A percentile compares a stretch with the other conserved stretches of the same genome.
phyloP scores from a whole-genome alignment of 202 grass and related monocot species.

The Carex arenaria region DNA sequence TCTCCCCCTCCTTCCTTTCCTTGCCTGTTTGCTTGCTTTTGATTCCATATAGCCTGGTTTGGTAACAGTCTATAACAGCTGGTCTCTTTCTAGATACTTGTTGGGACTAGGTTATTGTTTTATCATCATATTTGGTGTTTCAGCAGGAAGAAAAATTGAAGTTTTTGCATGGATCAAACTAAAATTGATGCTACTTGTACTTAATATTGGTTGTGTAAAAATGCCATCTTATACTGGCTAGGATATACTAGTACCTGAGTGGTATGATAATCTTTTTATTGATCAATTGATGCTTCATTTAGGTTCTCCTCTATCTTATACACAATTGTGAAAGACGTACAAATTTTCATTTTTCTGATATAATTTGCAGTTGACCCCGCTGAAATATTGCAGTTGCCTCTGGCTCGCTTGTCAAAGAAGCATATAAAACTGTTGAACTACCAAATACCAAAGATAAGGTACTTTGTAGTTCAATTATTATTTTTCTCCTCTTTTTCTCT shows the following conservation, averaged over 20 bases:
- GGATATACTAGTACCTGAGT: not conserved
- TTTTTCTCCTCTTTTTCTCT: conserved; percentile 42
- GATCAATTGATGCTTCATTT: conserved; percentile 24
- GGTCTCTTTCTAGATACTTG: not conserved
- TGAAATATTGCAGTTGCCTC: conserved; percentile 36
- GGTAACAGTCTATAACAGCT: not conserved
- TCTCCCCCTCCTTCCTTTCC: not conserved
- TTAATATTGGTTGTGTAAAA: not conserved
- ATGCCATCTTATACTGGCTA: not conserved
- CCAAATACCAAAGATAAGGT: conserved; percentile 44
- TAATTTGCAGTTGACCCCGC: conserved; percentile 58
- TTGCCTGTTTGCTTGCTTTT: not conserved
- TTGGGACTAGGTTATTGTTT: not conserved
- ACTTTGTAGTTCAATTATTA: conserved; percentile 33
- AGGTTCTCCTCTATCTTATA: conserved; percentile 27
- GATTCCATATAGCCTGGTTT: not conserved
- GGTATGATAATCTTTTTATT: conserved; percentile 15
- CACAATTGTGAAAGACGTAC: conserved; percentile 24
- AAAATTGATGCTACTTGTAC: not conserved
- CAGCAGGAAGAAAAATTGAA: not conserved
- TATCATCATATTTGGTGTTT: not conserved
- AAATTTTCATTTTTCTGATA: conserved; percentile 38
- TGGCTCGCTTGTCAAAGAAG: conserved; percentile 31
- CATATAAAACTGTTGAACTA: conserved; percentile 44
- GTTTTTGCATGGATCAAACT: not conserved